Percentiles rank a stretch among this genome's conserved stretches.
These are phyloP conservation scores for Lactarius sanguifluus DNA, from an alignment of 768 basidiomycete genomes.

Conservation along the genomic window DNA sequence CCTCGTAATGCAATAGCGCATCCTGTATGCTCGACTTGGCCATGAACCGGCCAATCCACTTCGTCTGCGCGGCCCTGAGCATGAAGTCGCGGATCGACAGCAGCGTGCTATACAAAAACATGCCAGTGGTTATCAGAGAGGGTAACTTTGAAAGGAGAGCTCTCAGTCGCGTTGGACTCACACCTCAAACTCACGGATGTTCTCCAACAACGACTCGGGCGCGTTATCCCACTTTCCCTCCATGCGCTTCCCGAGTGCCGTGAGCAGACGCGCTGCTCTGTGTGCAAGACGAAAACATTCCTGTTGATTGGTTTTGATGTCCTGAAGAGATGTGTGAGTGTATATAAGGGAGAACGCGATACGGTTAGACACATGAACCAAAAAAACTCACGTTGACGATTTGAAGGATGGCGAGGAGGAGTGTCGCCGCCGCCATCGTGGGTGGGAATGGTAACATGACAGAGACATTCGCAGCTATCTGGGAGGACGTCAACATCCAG, in stretches of 20 bases:
- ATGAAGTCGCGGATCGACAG: slow-evolving; percentile 31
- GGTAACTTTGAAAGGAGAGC: background rate
- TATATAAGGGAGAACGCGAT: background rate
- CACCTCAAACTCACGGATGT: slow-evolving; percentile 30
- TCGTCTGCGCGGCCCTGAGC: slow-evolving; percentile 24
- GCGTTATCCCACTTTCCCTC: slow-evolving; percentile 32
- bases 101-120: slow-evolving; percentile 19
- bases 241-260: slow-evolving; percentile 28
- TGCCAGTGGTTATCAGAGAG: background rate
- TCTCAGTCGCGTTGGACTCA: slow-evolving; percentile 14
- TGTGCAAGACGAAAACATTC: slow-evolving; percentile 28
- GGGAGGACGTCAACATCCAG: slow-evolving; percentile 19
- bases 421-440: slow-evolving; percentile 21
- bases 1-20: slow-evolving; percentile 20
- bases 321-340: slow-evolving; percentile 14
- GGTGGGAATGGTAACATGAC: slow-evolving; percentile 27
- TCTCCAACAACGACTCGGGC: slow-evolving; percentile 29
- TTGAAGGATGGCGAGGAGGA: slow-evolving; percentile 26
- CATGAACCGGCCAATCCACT: slow-evolving; percentile 29
- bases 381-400: slow-evolving; percentile 23
- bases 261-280: slow-evolving; percentile 26
- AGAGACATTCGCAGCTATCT: slow-evolving; percentile 21
- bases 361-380: background rate
- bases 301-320: slow-evolving; percentile 29
- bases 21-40: slow-evolving; percentile 27